Evolutionary conservation across 2,329 filamentous ascomycete species (phyloP).

Genomic region (Epichloe coenophiala): DNA sequence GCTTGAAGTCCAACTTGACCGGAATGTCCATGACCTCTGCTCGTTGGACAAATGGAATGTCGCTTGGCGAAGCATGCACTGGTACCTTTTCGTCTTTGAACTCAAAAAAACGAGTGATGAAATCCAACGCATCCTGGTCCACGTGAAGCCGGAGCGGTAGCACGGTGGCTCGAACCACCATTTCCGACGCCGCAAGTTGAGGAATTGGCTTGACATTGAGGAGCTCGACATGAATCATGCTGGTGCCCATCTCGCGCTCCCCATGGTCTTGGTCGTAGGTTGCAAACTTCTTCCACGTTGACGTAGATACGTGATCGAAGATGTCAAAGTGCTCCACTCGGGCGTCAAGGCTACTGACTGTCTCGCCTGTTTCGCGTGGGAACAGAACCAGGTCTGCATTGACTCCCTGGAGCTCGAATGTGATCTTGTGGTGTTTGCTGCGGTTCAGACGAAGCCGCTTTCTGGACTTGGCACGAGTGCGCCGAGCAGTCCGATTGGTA

Average conservation of each 20-base stretch:
- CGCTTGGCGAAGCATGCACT: slow-evolving; percentile 45
- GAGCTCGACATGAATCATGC: slow-evolving; percentile 82
- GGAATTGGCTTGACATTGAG: slow-evolving; percentile 77
- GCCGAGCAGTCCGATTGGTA: slow-evolving; percentile 33
- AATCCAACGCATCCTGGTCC: slow-evolving; percentile 93
- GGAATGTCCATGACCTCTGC: slow-evolving; percentile 75
- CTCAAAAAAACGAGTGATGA: slow-evolving; percentile 93
- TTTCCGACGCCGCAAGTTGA: slow-evolving; percentile 75
- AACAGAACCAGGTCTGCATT: slow-evolving; percentile 73
- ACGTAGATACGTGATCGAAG: slow-evolving; percentile 87
- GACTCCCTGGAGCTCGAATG: slow-evolving; percentile 80
- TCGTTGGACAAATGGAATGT: slow-evolving; percentile 77
- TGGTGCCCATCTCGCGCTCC: slow-evolving; percentile 72
- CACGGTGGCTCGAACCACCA: slow-evolving; percentile 67
- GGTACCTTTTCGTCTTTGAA: slow-evolving; percentile 70
- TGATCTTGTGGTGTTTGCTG: slow-evolving; percentile 88
- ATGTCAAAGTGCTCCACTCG: slow-evolving; percentile 74
- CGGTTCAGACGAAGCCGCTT: slow-evolving; percentile 57
- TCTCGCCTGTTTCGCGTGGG: slow-evolving; percentile 63
- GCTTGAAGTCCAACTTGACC: slow-evolving; percentile 87
- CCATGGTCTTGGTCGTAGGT: slow-evolving; percentile 83
- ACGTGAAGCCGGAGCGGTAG: slow-evolving; percentile 84
- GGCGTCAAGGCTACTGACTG: slow-evolving; percentile 76
- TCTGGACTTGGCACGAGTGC: slow-evolving; percentile 34
- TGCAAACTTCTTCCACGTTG: slow-evolving; percentile 96